These are phyloP conservation scores for Madurella fahalii DNA, from an alignment of 2,329 filamentous ascomycete genomes.

Conservation along the genomic window DNA sequence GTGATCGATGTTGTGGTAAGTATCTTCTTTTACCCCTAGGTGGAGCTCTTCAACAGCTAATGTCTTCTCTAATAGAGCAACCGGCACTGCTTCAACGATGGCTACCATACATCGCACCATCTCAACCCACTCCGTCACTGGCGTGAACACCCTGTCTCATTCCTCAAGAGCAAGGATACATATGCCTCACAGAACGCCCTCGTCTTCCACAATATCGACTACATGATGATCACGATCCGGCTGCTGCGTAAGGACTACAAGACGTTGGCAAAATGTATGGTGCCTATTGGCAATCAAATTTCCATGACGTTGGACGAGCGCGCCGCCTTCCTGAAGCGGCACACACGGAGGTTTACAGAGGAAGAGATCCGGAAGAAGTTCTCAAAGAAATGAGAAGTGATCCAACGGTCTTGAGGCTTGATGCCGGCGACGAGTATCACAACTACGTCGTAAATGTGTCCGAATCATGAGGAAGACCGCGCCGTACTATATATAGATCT, in stretches of 20 bases:
- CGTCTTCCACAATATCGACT: slow-evolving; percentile 79
- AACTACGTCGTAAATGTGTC: too few relatives aligned
- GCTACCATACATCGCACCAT: slow-evolving; percentile 78
- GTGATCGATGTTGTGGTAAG: slow-evolving; percentile 72
- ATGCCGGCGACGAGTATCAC: background rate
- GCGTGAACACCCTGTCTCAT: slow-evolving; percentile 73
- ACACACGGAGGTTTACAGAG: slow-evolving; percentile 51
- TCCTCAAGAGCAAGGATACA: slow-evolving; percentile 63
- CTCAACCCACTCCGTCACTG: slow-evolving; percentile 75
- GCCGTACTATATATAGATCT: too few relatives aligned
- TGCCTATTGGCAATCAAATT: slow-evolving; percentile 68
- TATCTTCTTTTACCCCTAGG: slow-evolving; percentile 13
- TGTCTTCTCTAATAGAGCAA: slow-evolving; percentile 30
- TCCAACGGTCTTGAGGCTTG: background rate
- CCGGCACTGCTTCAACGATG: slow-evolving; percentile 48
- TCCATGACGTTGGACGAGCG: slow-evolving; percentile 60
- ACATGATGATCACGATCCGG: slow-evolving; percentile 68
- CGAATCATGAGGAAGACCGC: too few relatives aligned
- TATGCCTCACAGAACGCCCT: slow-evolving; percentile 66
- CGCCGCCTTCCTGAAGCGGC: slow-evolving; percentile 57
- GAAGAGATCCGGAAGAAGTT: background rate
- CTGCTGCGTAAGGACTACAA: slow-evolving; percentile 68
- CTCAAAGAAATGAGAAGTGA: background rate
- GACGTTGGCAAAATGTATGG: slow-evolving; percentile 63
- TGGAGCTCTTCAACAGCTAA: background rate